These are phyloP conservation scores for Clavariopsis aquatica DNA, from an alignment of 495 filamentous ascomycete species.

Conservation along the genomic window DNA sequence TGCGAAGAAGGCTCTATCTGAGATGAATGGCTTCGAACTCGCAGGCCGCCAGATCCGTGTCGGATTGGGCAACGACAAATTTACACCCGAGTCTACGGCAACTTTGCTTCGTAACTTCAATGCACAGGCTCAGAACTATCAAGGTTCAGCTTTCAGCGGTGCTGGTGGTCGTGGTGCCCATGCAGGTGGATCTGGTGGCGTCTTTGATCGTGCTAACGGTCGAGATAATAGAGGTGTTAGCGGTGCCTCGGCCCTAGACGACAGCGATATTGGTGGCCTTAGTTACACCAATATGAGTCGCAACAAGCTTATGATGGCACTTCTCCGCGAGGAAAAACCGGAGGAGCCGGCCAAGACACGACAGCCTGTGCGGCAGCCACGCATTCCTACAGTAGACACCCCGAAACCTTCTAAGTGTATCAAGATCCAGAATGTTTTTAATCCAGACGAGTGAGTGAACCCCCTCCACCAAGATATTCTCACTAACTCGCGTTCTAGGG, in stretches of 20 bases:
- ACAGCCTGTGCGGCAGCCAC: conserved; percentile 72
- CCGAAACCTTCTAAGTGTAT: conserved; percentile 90
- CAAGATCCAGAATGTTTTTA: conserved; percentile 93
- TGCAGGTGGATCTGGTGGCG: conserved; percentile 70
- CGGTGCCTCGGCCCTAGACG: conserved; percentile 92
- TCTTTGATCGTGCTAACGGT: conserved; percentile 90
- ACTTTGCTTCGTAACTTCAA: conserved; percentile 87
- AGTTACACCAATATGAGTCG: conserved; percentile 99
- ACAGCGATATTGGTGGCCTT: conserved; percentile 96
- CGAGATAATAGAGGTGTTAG: conserved; percentile 88
- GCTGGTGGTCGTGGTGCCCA: conserved; percentile 85
- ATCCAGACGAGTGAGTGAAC: conserved; percentile 77
- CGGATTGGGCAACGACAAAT: conserved; percentile 99
- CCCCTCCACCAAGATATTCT: conserved; percentile 3
- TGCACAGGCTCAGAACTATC: conserved; percentile 75
- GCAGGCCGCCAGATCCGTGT: conserved; percentile 97
- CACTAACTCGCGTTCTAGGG: conserved; percentile 49
- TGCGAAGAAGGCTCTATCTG: conserved; percentile 90
- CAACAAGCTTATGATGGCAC: conserved; percentile 93
- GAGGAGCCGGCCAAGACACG: conserved; percentile 76
- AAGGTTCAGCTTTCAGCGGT: conserved; percentile 93
- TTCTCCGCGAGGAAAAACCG: conserved; percentile 80
- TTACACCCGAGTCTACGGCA: conserved; percentile 94
- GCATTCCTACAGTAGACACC: conserved; percentile 71
- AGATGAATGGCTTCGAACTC: conserved; percentile 99